Conservation (phyloP, 2,329 filamentous ascomycete species). For the Rhynchosporium secalis region DNA sequence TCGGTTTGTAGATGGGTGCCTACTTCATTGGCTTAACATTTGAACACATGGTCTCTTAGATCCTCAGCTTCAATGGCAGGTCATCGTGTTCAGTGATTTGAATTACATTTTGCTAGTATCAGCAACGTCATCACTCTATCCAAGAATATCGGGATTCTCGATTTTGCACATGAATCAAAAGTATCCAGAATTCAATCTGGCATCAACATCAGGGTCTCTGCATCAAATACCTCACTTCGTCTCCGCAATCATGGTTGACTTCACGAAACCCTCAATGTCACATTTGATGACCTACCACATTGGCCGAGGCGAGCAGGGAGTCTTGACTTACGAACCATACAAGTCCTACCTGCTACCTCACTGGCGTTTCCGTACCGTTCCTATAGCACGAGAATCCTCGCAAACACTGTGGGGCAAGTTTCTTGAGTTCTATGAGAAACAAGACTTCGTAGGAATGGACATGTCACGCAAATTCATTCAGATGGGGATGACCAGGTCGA, state of each 20-base stretch:
- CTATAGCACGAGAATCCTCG: slow-evolving; percentile 53
- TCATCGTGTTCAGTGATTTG: neutral
- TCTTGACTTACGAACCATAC: slow-evolving; percentile 64
- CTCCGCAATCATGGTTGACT: slow-evolving; percentile 24
- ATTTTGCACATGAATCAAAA: neutral
- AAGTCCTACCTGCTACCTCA: slow-evolving; percentile 58
- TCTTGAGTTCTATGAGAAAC: slow-evolving; percentile 49
- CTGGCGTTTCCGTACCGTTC: slow-evolving; percentile 58
- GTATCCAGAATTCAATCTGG: neutral
- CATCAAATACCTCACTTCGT: neutral
- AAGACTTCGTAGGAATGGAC: slow-evolving; percentile 64
- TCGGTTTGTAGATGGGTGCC: too few relatives aligned
- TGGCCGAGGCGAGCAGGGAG: slow-evolving; percentile 59
- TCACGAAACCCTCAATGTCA: slow-evolving; percentile 30
- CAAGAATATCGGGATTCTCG: neutral
- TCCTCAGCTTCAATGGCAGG: too few relatives aligned
- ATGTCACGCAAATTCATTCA: slow-evolving; percentile 65
- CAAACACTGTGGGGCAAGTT: slow-evolving; percentile 52
- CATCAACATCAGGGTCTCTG: neutral
- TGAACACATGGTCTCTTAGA: too few relatives aligned
- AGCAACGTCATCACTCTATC: slow-evolving; percentile 5
- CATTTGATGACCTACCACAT: slow-evolving; percentile 56
- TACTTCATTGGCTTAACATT: too few relatives aligned
- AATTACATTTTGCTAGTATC: neutral
- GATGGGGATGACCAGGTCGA: slow-evolving; percentile 65